Evolutionary conservation across 2,329 filamentous ascomycete species (phyloP).

Genomic region (Neofusicoccum laricinum): DNA sequence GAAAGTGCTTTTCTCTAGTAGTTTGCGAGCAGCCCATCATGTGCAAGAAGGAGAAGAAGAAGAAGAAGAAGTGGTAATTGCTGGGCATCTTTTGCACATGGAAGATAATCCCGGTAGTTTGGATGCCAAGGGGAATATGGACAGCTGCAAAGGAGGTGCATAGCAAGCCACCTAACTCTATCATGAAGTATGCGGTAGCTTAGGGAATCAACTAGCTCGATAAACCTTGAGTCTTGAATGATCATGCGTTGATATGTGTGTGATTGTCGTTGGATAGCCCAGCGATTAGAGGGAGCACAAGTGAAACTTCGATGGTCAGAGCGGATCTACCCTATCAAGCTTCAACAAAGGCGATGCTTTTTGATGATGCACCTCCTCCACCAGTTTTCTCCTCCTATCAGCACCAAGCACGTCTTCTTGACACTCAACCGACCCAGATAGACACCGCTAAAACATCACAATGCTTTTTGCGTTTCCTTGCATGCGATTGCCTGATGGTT

Average conservation of each 20-base stretch:
- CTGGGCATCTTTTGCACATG: not conserved
- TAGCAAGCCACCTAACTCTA: not conserved
- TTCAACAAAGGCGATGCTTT: not conserved
- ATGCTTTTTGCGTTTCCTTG: too few relatives aligned
- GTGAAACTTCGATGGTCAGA: not conserved
- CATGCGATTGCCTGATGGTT: too few relatives aligned
- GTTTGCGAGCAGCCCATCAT: not conserved
- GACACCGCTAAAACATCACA: too few relatives aligned
- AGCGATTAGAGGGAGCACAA: not conserved
- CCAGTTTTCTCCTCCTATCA: not conserved
- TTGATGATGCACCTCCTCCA: not conserved
- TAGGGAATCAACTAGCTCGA: conserved; percentile 7
- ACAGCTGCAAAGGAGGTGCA: not conserved
- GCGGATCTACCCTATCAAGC: not conserved
- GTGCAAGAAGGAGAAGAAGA: not conserved
- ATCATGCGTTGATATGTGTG: not conserved
- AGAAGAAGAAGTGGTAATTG: not conserved
- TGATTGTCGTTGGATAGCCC: not conserved
- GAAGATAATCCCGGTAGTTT: not conserved
- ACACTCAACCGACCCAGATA: too few relatives aligned
- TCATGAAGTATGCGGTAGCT: not conserved
- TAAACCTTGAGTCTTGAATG: not conserved
- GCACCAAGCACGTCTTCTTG: not conserved
- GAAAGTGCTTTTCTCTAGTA: conserved; percentile 10
- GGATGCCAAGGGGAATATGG: not conserved